Conservation (phyloP, 2,329 filamentous ascomycete species). For the Colletotrichum truncatum region DNA sequence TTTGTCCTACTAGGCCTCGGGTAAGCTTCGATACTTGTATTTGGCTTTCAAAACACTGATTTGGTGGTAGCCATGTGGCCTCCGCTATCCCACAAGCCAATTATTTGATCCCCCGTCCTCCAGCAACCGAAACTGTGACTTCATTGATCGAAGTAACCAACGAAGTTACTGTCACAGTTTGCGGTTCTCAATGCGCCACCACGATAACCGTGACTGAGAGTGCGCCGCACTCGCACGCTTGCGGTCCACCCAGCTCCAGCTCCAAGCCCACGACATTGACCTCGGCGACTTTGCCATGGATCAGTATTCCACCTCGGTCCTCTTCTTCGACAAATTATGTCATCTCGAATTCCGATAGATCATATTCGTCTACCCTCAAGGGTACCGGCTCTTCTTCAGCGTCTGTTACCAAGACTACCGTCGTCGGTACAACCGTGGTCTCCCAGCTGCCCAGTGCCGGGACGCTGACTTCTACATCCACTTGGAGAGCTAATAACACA, state of each 20-base stretch:
- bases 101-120: slow-evolving; percentile 11
- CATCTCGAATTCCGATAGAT: background rate
- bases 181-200: slow-evolving; percentile 21
- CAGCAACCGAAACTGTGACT: slow-evolving; percentile 22
- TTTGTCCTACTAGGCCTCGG: slow-evolving; percentile 40
- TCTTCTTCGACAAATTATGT: background rate
- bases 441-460: slow-evolving; percentile 13
- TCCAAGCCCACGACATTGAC: background rate
- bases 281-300: slow-evolving; percentile 4
- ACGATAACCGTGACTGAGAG: slow-evolving; percentile 41
- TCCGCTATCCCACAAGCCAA: slow-evolving; percentile 32
- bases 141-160: background rate
- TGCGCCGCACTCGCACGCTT: slow-evolving; percentile 36
- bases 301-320: background rate
- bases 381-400: background rate
- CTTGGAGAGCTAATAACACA: slow-evolving; percentile 3
- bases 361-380: background rate
- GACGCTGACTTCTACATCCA: background rate
- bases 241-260: background rate
- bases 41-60: background rate
- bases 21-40: slow-evolving; percentile 30
- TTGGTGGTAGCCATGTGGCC: slow-evolving; percentile 35
- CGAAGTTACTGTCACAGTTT: slow-evolving; percentile 20
- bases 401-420: background rate
- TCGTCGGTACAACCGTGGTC: background rate